A percentile compares a stretch with the other conserved stretches of the same genome.
Conservation (phyloP, 352 stramenopile genomes). For the Phytophthora lateralis region DNA sequence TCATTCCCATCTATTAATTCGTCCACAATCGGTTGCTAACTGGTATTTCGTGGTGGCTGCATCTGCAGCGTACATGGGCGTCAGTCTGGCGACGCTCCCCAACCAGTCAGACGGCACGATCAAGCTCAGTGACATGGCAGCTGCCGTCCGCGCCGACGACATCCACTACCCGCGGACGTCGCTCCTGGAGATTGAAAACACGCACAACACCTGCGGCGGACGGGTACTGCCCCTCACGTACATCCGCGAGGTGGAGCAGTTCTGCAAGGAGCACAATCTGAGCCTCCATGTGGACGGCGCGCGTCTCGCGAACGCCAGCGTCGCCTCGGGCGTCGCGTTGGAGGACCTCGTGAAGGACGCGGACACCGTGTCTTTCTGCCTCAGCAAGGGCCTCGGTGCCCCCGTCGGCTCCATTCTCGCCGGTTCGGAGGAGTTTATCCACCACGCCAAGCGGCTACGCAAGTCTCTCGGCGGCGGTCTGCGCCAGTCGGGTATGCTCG, state of each 20-base stretch:
- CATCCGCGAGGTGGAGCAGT: constrained; percentile 70
- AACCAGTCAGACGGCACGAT: constrained; percentile 89
- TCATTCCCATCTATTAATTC: background rate
- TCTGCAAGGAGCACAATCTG: constrained; percentile 80
- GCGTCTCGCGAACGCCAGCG: constrained; percentile 94
- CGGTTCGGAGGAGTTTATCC: constrained; percentile 88
- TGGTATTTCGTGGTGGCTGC: constrained; percentile 1
- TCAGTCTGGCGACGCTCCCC: constrained; percentile 83
- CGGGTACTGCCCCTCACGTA: constrained; percentile 87
- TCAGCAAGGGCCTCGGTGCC: constrained; percentile 95
- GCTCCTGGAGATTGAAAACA: constrained; percentile 97
- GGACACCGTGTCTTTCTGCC: constrained; percentile 94
- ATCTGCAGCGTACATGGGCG: constrained; percentile 79
- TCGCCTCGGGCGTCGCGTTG: constrained; percentile 71
- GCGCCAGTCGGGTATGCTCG: constrained; percentile 94
- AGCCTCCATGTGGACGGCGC: constrained; percentile 96
- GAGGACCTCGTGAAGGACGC: constrained; percentile 79
- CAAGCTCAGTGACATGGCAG: constrained; percentile 72
- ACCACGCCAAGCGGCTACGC: constrained; percentile 88
- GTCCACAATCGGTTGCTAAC: constrained; percentile 1
- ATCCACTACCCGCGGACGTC: constrained; percentile 83
- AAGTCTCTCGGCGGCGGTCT: constrained; percentile 98
- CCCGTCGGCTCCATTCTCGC: constrained; percentile 94
- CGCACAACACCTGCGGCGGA: constrained; percentile 97
- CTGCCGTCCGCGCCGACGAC: constrained; percentile 71